Evolutionary conservation across 805 yeast species (phyloP).

Genomic region (Yarrowia sp.): DNA sequence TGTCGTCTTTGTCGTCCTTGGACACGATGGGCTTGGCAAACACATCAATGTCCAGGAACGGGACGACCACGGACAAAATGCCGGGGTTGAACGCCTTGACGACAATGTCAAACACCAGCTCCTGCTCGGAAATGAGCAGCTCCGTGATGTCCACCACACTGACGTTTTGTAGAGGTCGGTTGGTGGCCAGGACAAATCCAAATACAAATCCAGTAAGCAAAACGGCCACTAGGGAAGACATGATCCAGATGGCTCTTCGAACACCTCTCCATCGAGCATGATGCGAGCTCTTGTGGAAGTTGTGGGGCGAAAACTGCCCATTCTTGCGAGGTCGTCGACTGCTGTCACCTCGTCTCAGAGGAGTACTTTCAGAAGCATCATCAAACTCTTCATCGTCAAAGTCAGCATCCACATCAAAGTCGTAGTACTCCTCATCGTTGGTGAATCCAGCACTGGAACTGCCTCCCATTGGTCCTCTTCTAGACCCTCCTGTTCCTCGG

Average conservation of each 20-base stretch:
- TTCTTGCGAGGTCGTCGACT: slow-evolving; percentile 33
- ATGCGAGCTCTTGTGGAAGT: slow-evolving; percentile 37
- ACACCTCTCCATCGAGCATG: slow-evolving; percentile 32
- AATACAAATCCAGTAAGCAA: slow-evolving; percentile 63
- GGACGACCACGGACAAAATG: slow-evolving; percentile 61
- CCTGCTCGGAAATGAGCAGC: slow-evolving; percentile 78
- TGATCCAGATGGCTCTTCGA: slow-evolving; percentile 39
- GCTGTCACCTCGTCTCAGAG: slow-evolving; percentile 34
- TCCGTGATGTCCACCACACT: slow-evolving; percentile 61
- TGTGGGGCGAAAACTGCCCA: slow-evolving; percentile 49
- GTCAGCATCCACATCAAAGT: slow-evolving; percentile 50
- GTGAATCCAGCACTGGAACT: not conserved
- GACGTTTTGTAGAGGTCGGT: slow-evolving; percentile 74
- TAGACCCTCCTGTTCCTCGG: not conserved
- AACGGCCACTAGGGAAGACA: slow-evolving; percentile 35
- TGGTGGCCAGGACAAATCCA: slow-evolving; percentile 83
- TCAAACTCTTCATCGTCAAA: slow-evolving; percentile 35
- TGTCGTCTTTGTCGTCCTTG: slow-evolving; percentile 30
- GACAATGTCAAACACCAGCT: slow-evolving; percentile 72
- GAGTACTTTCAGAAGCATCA: slow-evolving; percentile 40
- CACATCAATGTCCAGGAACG: slow-evolving; percentile 71
- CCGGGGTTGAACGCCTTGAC: slow-evolving; percentile 88
- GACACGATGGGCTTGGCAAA: slow-evolving; percentile 51
- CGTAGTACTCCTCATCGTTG: slow-evolving; percentile 43
- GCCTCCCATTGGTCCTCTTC: slow-evolving; percentile 3